A percentile compares a stretch with the other conserved stretches of the same genome.
phyloP scores from a whole-genome alignment of 2,329 filamentous ascomycete species.

The Ceratocystis colombiana region DNA sequence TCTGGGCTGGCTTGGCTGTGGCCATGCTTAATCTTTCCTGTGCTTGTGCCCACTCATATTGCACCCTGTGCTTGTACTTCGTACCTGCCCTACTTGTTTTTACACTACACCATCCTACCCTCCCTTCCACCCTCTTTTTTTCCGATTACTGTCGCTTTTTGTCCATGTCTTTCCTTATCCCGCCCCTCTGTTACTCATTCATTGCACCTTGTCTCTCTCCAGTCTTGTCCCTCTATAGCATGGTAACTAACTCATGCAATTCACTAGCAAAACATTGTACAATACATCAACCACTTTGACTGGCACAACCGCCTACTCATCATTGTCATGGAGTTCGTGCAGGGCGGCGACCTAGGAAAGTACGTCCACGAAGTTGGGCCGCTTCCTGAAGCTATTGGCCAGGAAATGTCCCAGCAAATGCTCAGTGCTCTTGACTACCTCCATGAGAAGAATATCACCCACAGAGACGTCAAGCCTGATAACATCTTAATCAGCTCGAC shows the following conservation, averaged over 20 bases:
- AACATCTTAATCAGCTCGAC: slow-evolving; percentile 77
- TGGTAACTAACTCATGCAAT: slow-evolving; percentile 34
- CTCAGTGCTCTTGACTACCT: slow-evolving; percentile 76
- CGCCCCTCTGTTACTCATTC: not conserved
- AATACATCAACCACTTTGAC: slow-evolving; percentile 82
- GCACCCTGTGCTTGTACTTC: too few relatives aligned
- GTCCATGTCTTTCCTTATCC: not conserved
- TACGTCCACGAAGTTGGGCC: slow-evolving; percentile 52
- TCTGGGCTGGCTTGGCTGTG: too few relatives aligned
- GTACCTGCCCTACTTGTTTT: too few relatives aligned
- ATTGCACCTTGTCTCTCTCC: slow-evolving; percentile 20
- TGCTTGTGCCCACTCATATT: too few relatives aligned
- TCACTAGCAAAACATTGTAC: slow-evolving; percentile 62
- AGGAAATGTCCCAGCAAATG: slow-evolving; percentile 64
- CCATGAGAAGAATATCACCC: slow-evolving; percentile 79
- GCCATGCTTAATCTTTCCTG: too few relatives aligned
- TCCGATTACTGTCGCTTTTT: not conserved
- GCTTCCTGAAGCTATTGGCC: slow-evolving; percentile 59
- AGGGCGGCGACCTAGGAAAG: slow-evolving; percentile 69
- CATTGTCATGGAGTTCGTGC: slow-evolving; percentile 91
- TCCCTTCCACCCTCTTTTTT: too few relatives aligned
- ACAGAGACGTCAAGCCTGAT: slow-evolving; percentile 97
- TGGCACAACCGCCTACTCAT: slow-evolving; percentile 76
- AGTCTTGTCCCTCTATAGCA: slow-evolving; percentile 24
- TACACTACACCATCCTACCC: slow-evolving; percentile 22